A percentile compares a stretch with the other conserved stretches of the same genome.
Conservation (phyloP, 306 rosid genomes). For the Vigna reflexopilosa region DNA sequence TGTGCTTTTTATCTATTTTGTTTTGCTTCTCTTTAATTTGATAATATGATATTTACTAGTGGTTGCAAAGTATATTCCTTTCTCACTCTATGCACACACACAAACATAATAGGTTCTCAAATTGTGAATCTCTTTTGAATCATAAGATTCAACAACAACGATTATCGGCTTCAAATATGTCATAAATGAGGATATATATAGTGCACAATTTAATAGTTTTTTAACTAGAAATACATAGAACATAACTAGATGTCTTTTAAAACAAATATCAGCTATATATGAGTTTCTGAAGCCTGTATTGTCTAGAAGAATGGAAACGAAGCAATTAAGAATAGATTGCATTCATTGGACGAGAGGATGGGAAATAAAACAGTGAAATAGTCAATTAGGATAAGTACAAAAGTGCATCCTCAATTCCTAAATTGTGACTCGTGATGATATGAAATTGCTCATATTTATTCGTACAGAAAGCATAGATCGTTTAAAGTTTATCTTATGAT, state of each 20-base stretch:
- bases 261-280: not conserved
- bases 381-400: too few species aligned
- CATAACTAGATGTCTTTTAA: not conserved
- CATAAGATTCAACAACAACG: not conserved
- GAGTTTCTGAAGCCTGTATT: not conserved
- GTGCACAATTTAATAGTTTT: not conserved
- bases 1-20: constrained; percentile 44
- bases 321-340: too few species aligned
- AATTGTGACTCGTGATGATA: too few species aligned
- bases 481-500: not conserved
- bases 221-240: not conserved
- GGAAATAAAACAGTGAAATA: not conserved
- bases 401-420: too few species aligned
- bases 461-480: too few species aligned
- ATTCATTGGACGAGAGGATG: not conserved
- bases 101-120: not conserved
- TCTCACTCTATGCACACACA: too few species aligned
- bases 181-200: not conserved
- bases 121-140: not conserved
- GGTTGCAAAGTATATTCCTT: too few species aligned
- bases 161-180: not conserved
- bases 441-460: too few species aligned
- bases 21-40: constrained; percentile 12
- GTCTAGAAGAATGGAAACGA: not conserved
- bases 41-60: not conserved